Conservation (phyloP, 495 filamentous ascomycete species). For the Penicillium nucicola region DNA sequence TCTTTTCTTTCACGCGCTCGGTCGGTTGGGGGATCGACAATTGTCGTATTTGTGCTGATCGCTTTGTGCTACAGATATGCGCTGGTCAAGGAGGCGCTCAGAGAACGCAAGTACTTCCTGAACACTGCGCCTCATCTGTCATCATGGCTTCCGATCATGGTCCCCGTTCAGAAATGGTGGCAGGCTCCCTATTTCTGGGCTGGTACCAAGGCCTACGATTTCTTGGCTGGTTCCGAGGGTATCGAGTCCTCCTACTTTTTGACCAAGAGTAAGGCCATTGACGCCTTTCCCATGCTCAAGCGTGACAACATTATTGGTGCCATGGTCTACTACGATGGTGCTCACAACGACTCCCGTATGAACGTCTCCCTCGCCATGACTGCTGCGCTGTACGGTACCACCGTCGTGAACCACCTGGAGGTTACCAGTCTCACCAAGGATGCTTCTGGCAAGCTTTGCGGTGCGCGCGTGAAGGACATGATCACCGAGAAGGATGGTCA, state of each 20-base stretch:
- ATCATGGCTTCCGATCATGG: conserved; percentile 95
- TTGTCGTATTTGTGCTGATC: conserved; percentile 8
- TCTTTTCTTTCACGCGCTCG: neutral
- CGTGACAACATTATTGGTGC: conserved; percentile 82
- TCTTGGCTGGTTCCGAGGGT: conserved; percentile 90
- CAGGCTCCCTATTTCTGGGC: conserved; percentile 97
- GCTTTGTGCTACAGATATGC: conserved; percentile 54
- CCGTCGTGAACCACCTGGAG: conserved; percentile 90
- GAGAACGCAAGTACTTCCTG: conserved; percentile 93
- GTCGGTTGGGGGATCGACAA: neutral
- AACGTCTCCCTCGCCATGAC: conserved; percentile 96
- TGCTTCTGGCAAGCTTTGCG: conserved; percentile 70
- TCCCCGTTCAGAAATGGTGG: conserved; percentile 95
- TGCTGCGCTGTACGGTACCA: conserved; percentile 87
- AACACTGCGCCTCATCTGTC: conserved; percentile 95
- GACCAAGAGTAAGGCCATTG: conserved; percentile 89
- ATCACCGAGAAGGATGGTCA: conserved; percentile 58
- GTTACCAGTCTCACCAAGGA: conserved; percentile 84
- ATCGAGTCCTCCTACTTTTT: conserved; percentile 98
- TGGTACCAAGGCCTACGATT: conserved; percentile 93
- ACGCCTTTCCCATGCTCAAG: conserved; percentile 97
- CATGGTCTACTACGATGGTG: conserved; percentile 96
- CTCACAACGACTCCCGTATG: conserved; percentile 98
- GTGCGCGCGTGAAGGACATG: conserved; percentile 74
- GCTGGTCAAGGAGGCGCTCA: conserved; percentile 89